Evolutionary conservation across 192 early-diverging fungal species (phyloP).

Genomic region (Linderina pennispora): DNA sequence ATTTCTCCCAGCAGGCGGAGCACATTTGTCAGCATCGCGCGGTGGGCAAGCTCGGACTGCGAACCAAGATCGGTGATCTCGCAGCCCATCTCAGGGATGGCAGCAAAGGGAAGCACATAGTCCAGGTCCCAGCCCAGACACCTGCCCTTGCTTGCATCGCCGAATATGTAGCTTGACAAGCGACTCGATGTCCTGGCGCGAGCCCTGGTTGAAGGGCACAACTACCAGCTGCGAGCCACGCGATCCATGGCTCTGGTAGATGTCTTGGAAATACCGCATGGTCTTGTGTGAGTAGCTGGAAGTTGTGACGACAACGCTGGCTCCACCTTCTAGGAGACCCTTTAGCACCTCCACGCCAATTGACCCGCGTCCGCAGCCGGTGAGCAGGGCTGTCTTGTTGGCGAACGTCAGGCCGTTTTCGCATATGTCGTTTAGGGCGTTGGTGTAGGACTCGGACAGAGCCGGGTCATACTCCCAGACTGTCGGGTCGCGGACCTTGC

Average conservation of each 20-base stretch:
- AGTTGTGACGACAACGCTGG: constrained; percentile 85
- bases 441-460: constrained; percentile 63
- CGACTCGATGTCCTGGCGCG: constrained; percentile 67
- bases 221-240: constrained; percentile 75
- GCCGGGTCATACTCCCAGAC: constrained; percentile 66
- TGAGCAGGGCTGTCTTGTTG: constrained; percentile 71
- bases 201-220: constrained; percentile 88
- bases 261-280: constrained; percentile 74
- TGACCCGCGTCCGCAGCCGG: constrained; percentile 84
- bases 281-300: constrained; percentile 76
- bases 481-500: constrained; percentile 46
- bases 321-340: constrained; percentile 80
- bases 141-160: constrained; percentile 58
- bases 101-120: constrained; percentile 85
- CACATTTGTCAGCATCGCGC: constrained; percentile 87
- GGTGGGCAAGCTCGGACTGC: constrained; percentile 78
- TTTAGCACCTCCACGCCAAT: constrained; percentile 91
- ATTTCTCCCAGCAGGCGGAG: constrained; percentile 73
- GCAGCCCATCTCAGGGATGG: constrained; percentile 75
- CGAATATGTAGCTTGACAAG: constrained; percentile 80
- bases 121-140: constrained; percentile 83
- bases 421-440: constrained; percentile 67
- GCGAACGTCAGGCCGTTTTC: constrained; percentile 76
- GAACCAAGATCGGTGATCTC: constrained; percentile 77
- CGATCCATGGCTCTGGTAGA: constrained; percentile 79